phyloP scores from a whole-genome alignment of 2,329 filamentous ascomycete genomes.

The Westerdykella sp. region DNA sequence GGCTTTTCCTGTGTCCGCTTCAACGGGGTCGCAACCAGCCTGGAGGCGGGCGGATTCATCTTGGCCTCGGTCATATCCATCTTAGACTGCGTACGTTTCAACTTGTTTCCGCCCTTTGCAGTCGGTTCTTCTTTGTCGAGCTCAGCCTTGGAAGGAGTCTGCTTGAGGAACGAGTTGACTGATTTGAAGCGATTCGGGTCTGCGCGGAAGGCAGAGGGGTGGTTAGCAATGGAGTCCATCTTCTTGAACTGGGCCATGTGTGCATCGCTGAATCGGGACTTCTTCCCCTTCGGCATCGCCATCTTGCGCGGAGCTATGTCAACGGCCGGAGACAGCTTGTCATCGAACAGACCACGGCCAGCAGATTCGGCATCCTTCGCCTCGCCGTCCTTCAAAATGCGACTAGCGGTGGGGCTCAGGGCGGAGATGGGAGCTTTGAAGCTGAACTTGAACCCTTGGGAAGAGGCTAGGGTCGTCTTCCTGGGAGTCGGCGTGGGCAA shows the following conservation, averaged over 20 bases:
- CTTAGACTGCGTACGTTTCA: constrained; percentile 53
- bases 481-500: constrained; percentile 17
- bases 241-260: constrained; percentile 90
- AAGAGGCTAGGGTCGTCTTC: constrained; percentile 33
- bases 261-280: constrained; percentile 71
- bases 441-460: constrained; percentile 61
- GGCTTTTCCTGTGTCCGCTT: constrained; percentile 51
- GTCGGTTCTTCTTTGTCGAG: constrained; percentile 36
- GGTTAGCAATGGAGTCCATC: constrained; percentile 92
- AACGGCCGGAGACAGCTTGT: constrained; percentile 31
- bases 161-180: constrained; percentile 22
- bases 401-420: constrained; percentile 56
- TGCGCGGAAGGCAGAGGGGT: constrained; percentile 70
- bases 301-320: constrained; percentile 59
- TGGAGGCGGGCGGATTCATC: constrained; percentile 33
- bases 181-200: constrained; percentile 51
- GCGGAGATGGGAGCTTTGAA: constrained; percentile 51
- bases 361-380: constrained; percentile 48
- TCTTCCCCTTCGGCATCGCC: constrained; percentile 71
- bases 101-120: constrained; percentile 31
- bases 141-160: constrained; percentile 42
- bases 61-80: constrained; percentile 56
- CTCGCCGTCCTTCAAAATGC: constrained; percentile 60
- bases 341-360: constrained; percentile 34
- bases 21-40: constrained; percentile 35